Conservation (phyloP, 371 early-diverging fungal genomes). For the Mucor racemosus region DNA sequence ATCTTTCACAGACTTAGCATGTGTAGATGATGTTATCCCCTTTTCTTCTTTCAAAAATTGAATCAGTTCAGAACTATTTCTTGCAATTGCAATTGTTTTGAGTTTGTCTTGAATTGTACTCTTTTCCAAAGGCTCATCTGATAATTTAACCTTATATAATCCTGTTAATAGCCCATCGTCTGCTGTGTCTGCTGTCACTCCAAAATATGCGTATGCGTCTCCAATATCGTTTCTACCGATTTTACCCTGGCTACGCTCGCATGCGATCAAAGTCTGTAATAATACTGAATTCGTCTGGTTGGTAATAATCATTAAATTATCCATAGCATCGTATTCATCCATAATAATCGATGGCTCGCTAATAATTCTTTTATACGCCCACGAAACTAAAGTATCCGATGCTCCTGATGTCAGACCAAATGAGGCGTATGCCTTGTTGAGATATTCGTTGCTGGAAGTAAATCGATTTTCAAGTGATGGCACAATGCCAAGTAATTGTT, state of each 20-base stretch:
- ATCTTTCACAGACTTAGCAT: conserved; percentile 14
- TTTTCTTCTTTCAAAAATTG: conserved; percentile 34
- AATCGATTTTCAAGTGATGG: conserved; percentile 23
- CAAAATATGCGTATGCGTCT: conserved; percentile 61
- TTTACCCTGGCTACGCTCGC: conserved; percentile 53
- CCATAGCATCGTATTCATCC: conserved; percentile 38
- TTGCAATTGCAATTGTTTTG: conserved; percentile 34
- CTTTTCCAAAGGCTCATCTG: conserved; percentile 41
- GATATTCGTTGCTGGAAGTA: conserved; percentile 19
- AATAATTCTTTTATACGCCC: conserved; percentile 48
- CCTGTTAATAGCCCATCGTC: conserved; percentile 38
- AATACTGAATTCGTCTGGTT: conserved; percentile 38
- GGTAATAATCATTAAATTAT: conserved; percentile 46
- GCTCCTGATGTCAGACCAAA: conserved; percentile 59
- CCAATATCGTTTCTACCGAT: conserved; percentile 49
- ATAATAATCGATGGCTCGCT: conserved; percentile 36
- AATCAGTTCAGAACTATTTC: conserved; percentile 33
- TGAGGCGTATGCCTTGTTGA: conserved; percentile 29
- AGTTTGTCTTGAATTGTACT: conserved; percentile 36
- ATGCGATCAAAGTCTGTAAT: conserved; percentile 48
- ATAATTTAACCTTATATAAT: conserved; percentile 38
- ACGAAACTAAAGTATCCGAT: conserved; percentile 49
- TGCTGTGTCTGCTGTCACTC: conserved; percentile 33
- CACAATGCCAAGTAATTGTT: conserved; percentile 13
- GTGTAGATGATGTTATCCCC: conserved; percentile 15